Evolutionary conservation across 108 stramenopile species (phyloP), one percentile per base, ranked within the genome.

Genomic region (Skeletonema tropicum): DNA sequence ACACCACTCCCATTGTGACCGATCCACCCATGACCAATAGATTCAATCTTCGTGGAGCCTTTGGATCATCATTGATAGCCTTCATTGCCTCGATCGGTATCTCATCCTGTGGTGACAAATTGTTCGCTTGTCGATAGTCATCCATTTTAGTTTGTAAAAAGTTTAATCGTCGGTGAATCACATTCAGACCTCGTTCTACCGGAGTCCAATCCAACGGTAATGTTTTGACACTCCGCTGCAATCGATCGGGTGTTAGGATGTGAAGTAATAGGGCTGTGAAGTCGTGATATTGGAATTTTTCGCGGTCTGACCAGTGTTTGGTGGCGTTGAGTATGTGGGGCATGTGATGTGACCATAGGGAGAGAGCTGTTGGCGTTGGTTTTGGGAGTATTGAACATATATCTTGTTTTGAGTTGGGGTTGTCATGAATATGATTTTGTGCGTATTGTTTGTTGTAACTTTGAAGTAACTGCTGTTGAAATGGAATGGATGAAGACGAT

Each of bases 1-100:
- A 89, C 10, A 88, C 85, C 7, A 88, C 88, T 2, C 92, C 92
- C 72, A 90, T 86, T 58, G 90, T 76, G n/a, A 93, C 80, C 31
- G 82, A 83, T 64, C 92, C 92, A 17, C 92, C 92, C 87, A 93
- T 86, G 72, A 90, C 72, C 12, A 93, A 52, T 35, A 93, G 75
- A 63, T 89, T 86, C n/a, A 93, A 59, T 30, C 79, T 85, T 15
- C 88, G 87, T 36, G 91, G 87, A 58, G 77, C 63, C 4, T 61
- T 77, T 17, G 69, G 70, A 49, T 75, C 21, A 39, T 57, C 46
- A 29, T 75, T 68, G 32, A 81, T 74, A 3, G 46, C 25, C 60
- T 61, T 48, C 65, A 81, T 57, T 70, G 42, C 73, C 13, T 75
- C 68, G 0, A 48, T 5, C 2, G 73, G 68, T 58, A 75, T 64